A percentile compares a stretch with the other conserved stretches of the same genome.
These are phyloP conservation scores for Fusarium sp. DNA, from an alignment of 2,329 filamentous ascomycete species.

Conservation along the genomic window DNA sequence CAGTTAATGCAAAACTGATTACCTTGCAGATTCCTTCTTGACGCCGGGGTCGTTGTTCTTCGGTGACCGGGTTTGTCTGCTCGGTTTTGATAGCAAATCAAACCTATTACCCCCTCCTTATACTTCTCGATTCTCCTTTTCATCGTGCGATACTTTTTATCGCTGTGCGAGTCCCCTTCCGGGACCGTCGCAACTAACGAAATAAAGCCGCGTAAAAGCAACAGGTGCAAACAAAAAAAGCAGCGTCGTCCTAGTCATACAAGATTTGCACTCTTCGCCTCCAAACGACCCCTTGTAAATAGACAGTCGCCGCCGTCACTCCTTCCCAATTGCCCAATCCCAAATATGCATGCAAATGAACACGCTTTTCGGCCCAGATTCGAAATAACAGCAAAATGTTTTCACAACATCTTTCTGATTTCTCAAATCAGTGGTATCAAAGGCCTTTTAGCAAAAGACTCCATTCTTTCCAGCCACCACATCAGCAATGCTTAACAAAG, in stretches of 20 bases:
- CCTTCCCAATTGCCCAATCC: conserved; percentile 51
- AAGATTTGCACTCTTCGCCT: conserved; percentile 45
- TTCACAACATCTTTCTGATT: conserved; percentile 50
- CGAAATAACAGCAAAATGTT: conserved; percentile 50
- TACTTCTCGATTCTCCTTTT: conserved; percentile 24
- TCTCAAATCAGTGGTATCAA: conserved; percentile 48
- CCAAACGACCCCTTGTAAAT: conserved; percentile 35
- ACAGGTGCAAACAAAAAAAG: conserved; percentile 38
- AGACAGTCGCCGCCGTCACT: conserved; percentile 46
- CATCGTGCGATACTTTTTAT: conserved; percentile 12
- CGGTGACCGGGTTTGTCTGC: conserved; percentile 36
- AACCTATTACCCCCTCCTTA: conserved; percentile 46
- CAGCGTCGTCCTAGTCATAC: conserved; percentile 51
- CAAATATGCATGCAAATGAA: conserved; percentile 58
- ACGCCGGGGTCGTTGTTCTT: conserved; percentile 36
- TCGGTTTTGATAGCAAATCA: conserved; percentile 45
- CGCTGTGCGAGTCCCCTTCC: conserved; percentile 6
- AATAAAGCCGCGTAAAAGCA: conserved; percentile 36
- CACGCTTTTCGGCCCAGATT: conserved; percentile 56
- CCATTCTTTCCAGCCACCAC: conserved; percentile 47
- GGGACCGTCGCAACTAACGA: conserved; percentile 12
- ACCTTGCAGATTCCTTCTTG: conserved; percentile 35
- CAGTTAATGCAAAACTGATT: conserved; percentile 45
- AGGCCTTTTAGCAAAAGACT: conserved; percentile 48
- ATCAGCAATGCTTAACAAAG: conserved; percentile 46